These are phyloP conservation scores for Phialemonium atrogriseum DNA, from an alignment of 2,329 filamentous ascomycete species.

Conservation along the genomic window DNA sequence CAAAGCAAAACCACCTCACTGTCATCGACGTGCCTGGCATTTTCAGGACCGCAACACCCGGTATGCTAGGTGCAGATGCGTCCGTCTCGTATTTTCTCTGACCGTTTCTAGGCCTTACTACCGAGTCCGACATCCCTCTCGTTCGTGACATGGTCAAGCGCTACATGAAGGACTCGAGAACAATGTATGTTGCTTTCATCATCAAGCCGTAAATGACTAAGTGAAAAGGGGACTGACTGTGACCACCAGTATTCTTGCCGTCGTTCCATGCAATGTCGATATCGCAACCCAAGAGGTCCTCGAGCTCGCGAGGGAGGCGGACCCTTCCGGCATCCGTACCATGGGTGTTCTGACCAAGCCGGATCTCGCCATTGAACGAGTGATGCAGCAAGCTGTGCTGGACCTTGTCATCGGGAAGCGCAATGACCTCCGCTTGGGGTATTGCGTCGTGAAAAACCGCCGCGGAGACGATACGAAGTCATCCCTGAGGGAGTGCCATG, in stretches of 20 bases:
- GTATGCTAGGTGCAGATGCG: no score
- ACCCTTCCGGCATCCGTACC: constrained; percentile 31
- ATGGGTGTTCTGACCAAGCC: constrained; percentile 50
- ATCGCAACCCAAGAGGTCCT: constrained; percentile 30
- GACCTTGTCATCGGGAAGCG: constrained; percentile 33
- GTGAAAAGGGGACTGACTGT: no score
- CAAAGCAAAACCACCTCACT: constrained; percentile 35
- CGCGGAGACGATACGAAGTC: constrained; percentile 30
- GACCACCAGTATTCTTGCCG: constrained; percentile 29
- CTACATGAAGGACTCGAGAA: constrained; percentile 37
- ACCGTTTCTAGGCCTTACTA: constrained; percentile 26
- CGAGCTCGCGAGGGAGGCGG: constrained; percentile 26
- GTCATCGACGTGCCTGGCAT: constrained; percentile 48
- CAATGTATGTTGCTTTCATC: constrained; percentile 26
- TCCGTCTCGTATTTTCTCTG: no score
- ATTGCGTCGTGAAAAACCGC: constrained; percentile 40
- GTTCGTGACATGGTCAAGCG: constrained; percentile 37
- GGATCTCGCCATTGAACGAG: constrained; percentile 39
- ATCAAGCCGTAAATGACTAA: no score
- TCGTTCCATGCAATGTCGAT: constrained; percentile 29
- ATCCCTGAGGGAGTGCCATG: constrained; percentile 20
- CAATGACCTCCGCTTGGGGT: constrained; percentile 34
- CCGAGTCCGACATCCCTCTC: constrained; percentile 32
- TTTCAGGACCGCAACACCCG: constrained; percentile 31
- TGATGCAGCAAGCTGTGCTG: constrained; percentile 27